These are phyloP conservation scores for Phytophthora tentaculata DNA, from an alignment of 352 stramenopile genomes.

Conservation along the genomic window DNA sequence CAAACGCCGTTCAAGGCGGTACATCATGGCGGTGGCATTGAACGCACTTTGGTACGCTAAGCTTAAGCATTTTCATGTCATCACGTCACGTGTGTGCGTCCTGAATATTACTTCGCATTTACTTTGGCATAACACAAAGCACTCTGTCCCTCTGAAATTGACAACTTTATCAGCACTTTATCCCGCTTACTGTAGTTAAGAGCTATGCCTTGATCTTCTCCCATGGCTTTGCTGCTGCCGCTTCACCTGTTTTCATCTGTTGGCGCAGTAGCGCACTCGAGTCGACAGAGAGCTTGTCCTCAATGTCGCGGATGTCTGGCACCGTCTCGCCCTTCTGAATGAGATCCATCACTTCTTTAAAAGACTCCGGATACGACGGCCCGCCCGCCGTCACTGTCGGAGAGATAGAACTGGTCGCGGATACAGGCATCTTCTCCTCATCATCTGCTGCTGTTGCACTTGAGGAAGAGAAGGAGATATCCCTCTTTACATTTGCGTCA, in stretches of 20 bases:
- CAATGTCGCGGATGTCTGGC: slow-evolving; percentile 76
- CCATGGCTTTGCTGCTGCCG: slow-evolving; percentile 45
- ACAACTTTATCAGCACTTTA: slow-evolving; percentile 15
- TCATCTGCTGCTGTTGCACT: slow-evolving; percentile 4
- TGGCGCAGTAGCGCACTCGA: slow-evolving; percentile 37
- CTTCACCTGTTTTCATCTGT: slow-evolving; percentile 28
- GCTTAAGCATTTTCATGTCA: no score
- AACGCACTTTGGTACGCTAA: no score
- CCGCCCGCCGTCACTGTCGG: slow-evolving; percentile 27
- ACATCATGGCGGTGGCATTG: no score
- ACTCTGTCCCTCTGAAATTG: no score
- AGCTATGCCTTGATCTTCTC: slow-evolving; percentile 39
- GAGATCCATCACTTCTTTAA: slow-evolving; percentile 78
- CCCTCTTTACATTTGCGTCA: slow-evolving; percentile 25
- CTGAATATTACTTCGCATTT: no score
- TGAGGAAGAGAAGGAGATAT: neutral
- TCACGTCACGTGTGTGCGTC: no score
- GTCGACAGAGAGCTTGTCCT: slow-evolving; percentile 77
- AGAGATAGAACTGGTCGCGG: slow-evolving; percentile 17
- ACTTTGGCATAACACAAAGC: no score
- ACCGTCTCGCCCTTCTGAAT: slow-evolving; percentile 76
- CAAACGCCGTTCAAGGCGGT: no score
- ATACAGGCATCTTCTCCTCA: slow-evolving; percentile 42
- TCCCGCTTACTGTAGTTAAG: neutral
- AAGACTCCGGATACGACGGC: slow-evolving; percentile 71